Base-by-base conservation (phyloP, 768 basidiomycete genomes). In the Paxillus ammoniavirescens region DNA sequence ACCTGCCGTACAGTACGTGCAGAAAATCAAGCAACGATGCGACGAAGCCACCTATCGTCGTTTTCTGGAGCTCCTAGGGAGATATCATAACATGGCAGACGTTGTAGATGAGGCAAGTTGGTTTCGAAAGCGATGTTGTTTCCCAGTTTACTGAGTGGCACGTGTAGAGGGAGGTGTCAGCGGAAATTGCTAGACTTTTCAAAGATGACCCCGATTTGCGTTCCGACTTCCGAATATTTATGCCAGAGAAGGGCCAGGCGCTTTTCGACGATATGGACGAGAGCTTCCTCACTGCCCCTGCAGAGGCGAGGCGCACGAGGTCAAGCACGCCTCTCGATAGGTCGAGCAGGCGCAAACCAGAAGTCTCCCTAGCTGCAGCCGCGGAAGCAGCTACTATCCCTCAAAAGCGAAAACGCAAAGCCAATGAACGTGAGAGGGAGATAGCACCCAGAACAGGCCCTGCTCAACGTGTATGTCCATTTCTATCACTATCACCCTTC, bases 1-100 rank as follows among this genome's bases (percentile, higher is more conserved):
- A 60, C 86, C 84, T 15, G 97, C 97, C 0, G 87, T 98, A 52
- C 85, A 92, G 62, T 98, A 96, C 61, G 93, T 99, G 31, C 93
- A 95, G 72, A 93, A 93, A 73, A 97, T 98, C 72, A 98, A 97
- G 70, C 87, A 89, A 54, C 85, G 93, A 14, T 97, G 92, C 71
- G 91, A 96, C 57, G 82, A 91, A 0, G 92, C 93, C 14, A 93
- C 89, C 5, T 93, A 92, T 59, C 81, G 82, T 50, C 81, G 84
- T 59, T 93, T 93, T 63, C 70, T 92, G 23, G 87, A 89, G 61
- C 86, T 92, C 49, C 72, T 93, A 3, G 82, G 84, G 8, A 74
- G 79, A 41, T 83, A 85, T 65, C 81, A 86, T 50, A 74, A 81
- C 57, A 74, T 77, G 60, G 73, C 87, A 12, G 80, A 86, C 54